Percentiles rank a stretch among this genome's conserved stretches.
Evolutionary conservation across 306 rosid species (phyloP).

Genomic region (Trichosanthes cucumerina): DNA sequence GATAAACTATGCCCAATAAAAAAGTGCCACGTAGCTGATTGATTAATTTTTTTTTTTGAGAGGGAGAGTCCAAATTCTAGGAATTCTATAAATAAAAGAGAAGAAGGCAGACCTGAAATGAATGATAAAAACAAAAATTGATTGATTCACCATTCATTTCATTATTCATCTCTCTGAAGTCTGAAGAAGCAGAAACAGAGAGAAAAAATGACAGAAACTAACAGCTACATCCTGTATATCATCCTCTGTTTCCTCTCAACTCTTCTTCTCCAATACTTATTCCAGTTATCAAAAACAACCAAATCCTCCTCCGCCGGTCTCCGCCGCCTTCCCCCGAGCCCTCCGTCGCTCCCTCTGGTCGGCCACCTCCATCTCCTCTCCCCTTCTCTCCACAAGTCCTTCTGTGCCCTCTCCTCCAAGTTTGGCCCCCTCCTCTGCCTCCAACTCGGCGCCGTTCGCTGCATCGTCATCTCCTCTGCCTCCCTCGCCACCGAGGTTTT

Average conservation of each 20-base stretch:
- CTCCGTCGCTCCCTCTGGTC: conserved; percentile 11
- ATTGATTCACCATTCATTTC: not conserved
- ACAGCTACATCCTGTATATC: conserved; percentile 1
- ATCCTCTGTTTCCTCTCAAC: conserved; percentile 9
- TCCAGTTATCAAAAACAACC: conserved; percentile 1
- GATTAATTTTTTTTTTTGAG: too few relatives aligned
- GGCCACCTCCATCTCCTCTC: conserved; percentile 26
- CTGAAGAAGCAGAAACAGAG: not conserved
- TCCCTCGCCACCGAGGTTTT: conserved; percentile 28
- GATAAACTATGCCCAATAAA: too few relatives aligned
- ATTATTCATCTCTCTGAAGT: not conserved
- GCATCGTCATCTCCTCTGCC: conserved; percentile 32
- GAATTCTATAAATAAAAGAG: too few relatives aligned
- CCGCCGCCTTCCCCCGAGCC: conserved; percentile 15
- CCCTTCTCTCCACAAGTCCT: conserved; percentile 21
- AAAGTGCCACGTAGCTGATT: too few relatives aligned
- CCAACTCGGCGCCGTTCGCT: conserved; percentile 24
- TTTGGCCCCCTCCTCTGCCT: conserved; percentile 37
- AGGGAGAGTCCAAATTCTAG: too few relatives aligned
- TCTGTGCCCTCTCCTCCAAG: conserved; percentile 23
- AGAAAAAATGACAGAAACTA: conserved; percentile 10
- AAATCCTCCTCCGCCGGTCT: not conserved
- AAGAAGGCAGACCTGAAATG: too few relatives aligned
- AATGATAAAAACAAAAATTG: too few relatives aligned
- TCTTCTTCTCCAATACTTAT: conserved; percentile 8